These are phyloP conservation scores for Scleromitrula shiraiana DNA, from an alignment of 2,329 filamentous ascomycete genomes.

Conservation along the genomic window DNA sequence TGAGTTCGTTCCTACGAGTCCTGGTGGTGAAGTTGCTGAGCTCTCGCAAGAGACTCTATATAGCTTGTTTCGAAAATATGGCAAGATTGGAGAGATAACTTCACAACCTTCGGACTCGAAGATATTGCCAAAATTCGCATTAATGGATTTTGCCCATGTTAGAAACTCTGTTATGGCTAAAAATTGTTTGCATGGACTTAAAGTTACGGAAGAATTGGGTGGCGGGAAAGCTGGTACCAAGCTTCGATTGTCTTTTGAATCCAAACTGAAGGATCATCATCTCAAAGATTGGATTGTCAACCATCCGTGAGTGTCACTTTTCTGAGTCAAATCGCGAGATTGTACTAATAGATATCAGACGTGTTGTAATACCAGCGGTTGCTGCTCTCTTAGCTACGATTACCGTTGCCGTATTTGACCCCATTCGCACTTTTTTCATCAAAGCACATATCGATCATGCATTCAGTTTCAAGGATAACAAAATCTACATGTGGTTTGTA, in stretches of 20 bases:
- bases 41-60: slow-evolving; percentile 83
- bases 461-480: slow-evolving; percentile 66
- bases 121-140: slow-evolving; percentile 69
- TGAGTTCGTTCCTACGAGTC: slow-evolving; percentile 70
- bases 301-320: slow-evolving; percentile 39
- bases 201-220: slow-evolving; percentile 59
- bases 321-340: background rate
- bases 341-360: slow-evolving; percentile 19
- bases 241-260: slow-evolving; percentile 77
- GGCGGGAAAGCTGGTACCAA: slow-evolving; percentile 70
- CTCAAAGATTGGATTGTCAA: slow-evolving; percentile 80
- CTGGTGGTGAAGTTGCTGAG: slow-evolving; percentile 66
- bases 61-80: slow-evolving; percentile 79
- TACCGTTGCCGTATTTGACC: slow-evolving; percentile 86
- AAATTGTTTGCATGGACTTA: slow-evolving; percentile 73
- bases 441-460: slow-evolving; percentile 76
- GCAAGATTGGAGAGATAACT: slow-evolving; percentile 80
- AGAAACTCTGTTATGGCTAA: slow-evolving; percentile 27
- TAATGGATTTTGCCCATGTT: slow-evolving; percentile 65
- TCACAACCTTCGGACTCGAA: slow-evolving; percentile 83
- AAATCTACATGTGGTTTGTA: slow-evolving; percentile 73
- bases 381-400: slow-evolving; percentile 75
- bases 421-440: slow-evolving; percentile 88
- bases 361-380: slow-evolving; percentile 76
- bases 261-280: slow-evolving; percentile 66